Percentiles rank a stretch among this genome's conserved stretches.
phyloP scores from a whole-genome alignment of 192 early-diverging fungal genomes.

The Coemansia sp. region DNA sequence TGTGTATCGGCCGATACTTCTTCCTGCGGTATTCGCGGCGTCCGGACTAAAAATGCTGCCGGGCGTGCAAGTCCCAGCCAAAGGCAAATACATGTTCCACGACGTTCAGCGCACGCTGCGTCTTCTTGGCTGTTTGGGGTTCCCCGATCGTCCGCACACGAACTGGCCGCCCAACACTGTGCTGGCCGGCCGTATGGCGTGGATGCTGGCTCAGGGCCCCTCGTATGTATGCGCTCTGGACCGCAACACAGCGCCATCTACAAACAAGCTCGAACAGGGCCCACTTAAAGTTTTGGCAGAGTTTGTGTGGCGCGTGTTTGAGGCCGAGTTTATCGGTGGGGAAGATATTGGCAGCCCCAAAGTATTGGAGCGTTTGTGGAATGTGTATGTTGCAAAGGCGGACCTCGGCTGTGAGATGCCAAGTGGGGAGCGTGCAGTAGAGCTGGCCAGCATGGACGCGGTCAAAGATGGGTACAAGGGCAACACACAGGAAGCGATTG shows the following conservation, averaged over 20 bases:
- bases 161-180: constrained; percentile 40
- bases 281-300: constrained; percentile 22
- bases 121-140: constrained; percentile 24
- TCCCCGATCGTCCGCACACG: constrained; percentile 10
- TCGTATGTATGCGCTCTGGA: constrained; percentile 19
- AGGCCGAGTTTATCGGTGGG: constrained; percentile 33
- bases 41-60: constrained; percentile 24
- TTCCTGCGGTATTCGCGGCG: constrained; percentile 40
- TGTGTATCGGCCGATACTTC: constrained; percentile 28
- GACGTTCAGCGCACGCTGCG: constrained; percentile 35
- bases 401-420: constrained; percentile 6
- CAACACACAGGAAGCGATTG: constrained; percentile 50
- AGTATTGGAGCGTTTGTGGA: constrained; percentile 36
- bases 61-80: constrained; percentile 28
- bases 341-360: constrained; percentile 34
- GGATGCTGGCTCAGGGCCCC: constrained; percentile 38
- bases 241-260: not conserved
- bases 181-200: constrained; percentile 33
- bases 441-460: constrained; percentile 13
- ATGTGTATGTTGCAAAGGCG: constrained; percentile 16
- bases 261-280: not conserved
- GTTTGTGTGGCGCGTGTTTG: constrained; percentile 46
- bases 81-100: constrained; percentile 41
- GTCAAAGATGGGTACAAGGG: constrained; percentile 37
- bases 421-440: constrained; percentile 22